Percentiles rank a stretch among this genome's conserved stretches.
phyloP scores from a whole-genome alignment of 306 rosid species.

The Prinsepia uniflora region DNA sequence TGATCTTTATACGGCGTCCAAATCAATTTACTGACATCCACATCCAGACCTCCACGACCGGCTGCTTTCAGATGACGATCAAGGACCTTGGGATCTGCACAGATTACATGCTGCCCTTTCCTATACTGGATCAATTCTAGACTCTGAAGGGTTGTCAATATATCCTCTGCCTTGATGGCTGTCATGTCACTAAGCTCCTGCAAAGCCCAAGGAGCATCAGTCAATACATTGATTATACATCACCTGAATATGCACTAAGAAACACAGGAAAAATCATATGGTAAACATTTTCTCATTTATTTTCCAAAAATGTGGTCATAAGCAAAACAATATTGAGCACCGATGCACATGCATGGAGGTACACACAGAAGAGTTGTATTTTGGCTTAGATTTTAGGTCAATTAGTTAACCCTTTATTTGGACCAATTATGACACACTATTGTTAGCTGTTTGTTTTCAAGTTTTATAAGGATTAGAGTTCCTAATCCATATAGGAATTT shows the following conservation, averaged over 20 bases:
- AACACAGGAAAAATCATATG: background rate
- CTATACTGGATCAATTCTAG: constrained; percentile 94
- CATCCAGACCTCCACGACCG: constrained; percentile 94
- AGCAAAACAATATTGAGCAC: too few relatives aligned
- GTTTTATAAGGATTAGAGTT: too few relatives aligned
- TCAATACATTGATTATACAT: background rate
- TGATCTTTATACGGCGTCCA: constrained; percentile 99
- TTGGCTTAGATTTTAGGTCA: too few relatives aligned
- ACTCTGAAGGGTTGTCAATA: constrained; percentile 77
- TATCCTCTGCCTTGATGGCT: constrained; percentile 95
- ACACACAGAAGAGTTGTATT: too few relatives aligned
- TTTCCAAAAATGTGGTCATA: background rate
- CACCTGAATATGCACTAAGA: background rate
- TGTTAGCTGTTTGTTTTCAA: too few relatives aligned
- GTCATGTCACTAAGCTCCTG: constrained; percentile 99
- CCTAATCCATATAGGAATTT: too few relatives aligned
- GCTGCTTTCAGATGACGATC: constrained; percentile 99
- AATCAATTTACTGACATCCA: constrained; percentile 86
- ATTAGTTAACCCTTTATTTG: too few relatives aligned
- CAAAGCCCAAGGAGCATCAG: background rate
- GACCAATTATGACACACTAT: too few relatives aligned
- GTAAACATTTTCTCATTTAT: background rate
- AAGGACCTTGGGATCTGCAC: constrained; percentile 94
- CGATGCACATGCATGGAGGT: too few relatives aligned
- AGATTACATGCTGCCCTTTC: constrained; percentile 97